phyloP scores from a whole-genome alignment of 2,329 filamentous ascomycete species.

The Claviceps digitariae region DNA sequence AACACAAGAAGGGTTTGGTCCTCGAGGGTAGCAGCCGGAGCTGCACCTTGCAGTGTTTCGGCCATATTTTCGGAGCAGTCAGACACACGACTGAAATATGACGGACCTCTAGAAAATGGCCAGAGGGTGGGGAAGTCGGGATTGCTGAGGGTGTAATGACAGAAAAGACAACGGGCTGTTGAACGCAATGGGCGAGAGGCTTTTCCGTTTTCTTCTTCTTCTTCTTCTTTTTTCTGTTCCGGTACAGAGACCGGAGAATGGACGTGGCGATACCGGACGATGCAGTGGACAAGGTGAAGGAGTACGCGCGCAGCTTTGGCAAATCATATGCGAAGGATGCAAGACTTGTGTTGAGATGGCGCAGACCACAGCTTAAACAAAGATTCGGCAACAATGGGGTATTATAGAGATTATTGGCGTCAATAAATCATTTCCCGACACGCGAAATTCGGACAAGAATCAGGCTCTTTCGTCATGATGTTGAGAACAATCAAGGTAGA shows the following conservation, averaged over 20 bases:
- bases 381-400: not conserved
- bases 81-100: conserved; percentile 1
- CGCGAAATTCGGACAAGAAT: not conserved
- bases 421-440: not conserved
- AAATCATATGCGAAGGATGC: not conserved
- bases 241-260: not conserved
- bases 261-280: not conserved
- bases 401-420: not conserved
- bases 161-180: not conserved
- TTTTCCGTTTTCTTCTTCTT: not conserved
- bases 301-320: not conserved
- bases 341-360: not conserved
- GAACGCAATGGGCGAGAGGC: not conserved
- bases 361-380: not conserved
- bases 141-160: not conserved
- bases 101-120: not conserved
- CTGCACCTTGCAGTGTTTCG: conserved; percentile 18
- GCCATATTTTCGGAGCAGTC: too few species aligned
- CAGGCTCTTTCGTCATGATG: not conserved
- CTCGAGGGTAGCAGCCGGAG: conserved; percentile 27
- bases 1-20: conserved; percentile 66
- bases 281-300: not conserved
- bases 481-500: not conserved
- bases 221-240: not conserved
- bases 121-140: not conserved